Evolutionary conservation across 768 basidiomycete species (phyloP).

Genomic region (Stropharia rugosoannulata): DNA sequence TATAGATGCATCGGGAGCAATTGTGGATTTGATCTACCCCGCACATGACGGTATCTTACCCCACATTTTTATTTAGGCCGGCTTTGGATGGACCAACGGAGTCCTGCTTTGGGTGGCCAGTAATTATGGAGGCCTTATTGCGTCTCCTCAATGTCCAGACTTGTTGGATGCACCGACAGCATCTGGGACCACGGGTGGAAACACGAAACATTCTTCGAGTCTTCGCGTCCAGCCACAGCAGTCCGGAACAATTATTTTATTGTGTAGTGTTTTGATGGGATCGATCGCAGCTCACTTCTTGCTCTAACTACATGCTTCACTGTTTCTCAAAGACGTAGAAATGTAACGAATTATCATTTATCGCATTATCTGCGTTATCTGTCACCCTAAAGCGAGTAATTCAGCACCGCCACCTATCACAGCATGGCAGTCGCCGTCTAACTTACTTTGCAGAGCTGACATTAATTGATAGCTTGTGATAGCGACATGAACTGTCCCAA

Average conservation of each 20-base stretch:
- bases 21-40: background rate
- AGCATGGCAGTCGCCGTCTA: too few species aligned
- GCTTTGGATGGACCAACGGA: constrained; percentile 91
- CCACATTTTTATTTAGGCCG: constrained; percentile 40
- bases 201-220: constrained; percentile 6
- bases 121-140: constrained; percentile 60
- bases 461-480: too few species aligned
- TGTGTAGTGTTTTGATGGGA: background rate
- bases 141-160: constrained; percentile 62
- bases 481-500: too few species aligned
- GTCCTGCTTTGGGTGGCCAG: constrained; percentile 74
- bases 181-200: background rate
- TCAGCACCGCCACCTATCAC: too few species aligned
- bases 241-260: background rate
- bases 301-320: background rate
- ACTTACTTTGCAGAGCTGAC: too few species aligned
- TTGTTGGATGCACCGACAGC: constrained; percentile 26
- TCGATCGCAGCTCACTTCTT: background rate
- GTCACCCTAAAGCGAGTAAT: too few species aligned
- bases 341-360: too few species aligned
- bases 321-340: too few species aligned
- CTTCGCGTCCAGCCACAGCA: background rate
- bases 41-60: background rate
- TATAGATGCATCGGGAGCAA: background rate
- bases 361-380: too few species aligned